Evolutionary conservation across 495 filamentous ascomycete species (phyloP), one percentile per base, ranked within the genome.

Genomic region (Aspergillus diversus): DNA sequence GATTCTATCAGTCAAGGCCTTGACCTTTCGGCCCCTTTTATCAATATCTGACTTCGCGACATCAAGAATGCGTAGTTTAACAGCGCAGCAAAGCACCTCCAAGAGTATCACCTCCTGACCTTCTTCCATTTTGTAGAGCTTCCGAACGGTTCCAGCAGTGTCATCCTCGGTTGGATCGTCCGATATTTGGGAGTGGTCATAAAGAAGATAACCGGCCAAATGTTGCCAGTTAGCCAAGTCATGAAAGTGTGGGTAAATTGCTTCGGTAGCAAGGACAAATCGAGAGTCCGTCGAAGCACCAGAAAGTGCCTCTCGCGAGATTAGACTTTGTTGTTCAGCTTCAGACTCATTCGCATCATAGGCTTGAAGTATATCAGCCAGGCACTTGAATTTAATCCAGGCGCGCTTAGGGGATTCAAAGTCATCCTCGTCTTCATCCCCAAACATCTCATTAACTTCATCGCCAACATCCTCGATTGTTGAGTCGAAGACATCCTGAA

Each of bases 371-470:
- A 90, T 87, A 70, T 97, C 93, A 1, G 86, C 90, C 5, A 99
- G 82, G 60, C 90, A 92, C 76, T 98, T 99, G 67, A 93, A 88
- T 66, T 89, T 92, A 60, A 98, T 85, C 95, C 95, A 99, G 21
- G 88, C 87, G 48, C 86, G 79, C 67, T 90, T 88, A 0, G 93
- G 91, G 0, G 83, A 83, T 27, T 90, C 87, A 61, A 82, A 90
- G 63, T 95, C 88, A 17, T 92, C 90, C 31, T 89, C 86, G 13
- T 84, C 83, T 37, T 83, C 80, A 27, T 90, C 84, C 5, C 79
- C 80, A 15, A 89, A 75, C 27, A 81, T 74, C 33, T 93, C 92
- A 31, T 89, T 87, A 5, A 95, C 77, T 34, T 97, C 88, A 71
- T 95, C 88, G 17, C 88, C 92, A 32, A 98, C 82, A 58, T 97